Base-by-base conservation (phyloP, 192 early-diverging fungal species). In the Backusella parvicylindrica region DNA sequence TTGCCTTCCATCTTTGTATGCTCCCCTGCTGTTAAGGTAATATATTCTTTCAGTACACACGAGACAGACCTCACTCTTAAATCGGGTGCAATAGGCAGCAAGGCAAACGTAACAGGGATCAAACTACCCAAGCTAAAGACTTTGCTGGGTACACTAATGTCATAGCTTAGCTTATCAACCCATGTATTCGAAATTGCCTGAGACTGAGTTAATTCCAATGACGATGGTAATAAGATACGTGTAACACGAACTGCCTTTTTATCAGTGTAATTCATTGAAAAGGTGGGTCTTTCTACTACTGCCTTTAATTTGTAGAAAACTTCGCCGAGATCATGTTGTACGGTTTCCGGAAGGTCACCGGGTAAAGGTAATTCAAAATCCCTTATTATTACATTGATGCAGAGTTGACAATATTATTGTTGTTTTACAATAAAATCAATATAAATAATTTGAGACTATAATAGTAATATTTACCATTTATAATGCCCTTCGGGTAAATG, bases 291-390 rank as follows among this genome's bases (percentile, higher is more conserved):
- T 75, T 90, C 90, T 23, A 86, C 81, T 3, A 79, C 66, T 0
- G 89, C 90, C 40, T 84, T 84, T 35, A 92, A 70, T 21, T 66
- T 75, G 68, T 92, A 92, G 6, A 75, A 64, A 8, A 92, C 80
- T 35, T 84, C 77, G 6, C 89, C 88, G 36, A 84, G 49, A 18
- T 84, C 76, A 65, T 80, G 71, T 15, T 81, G 71, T 11, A 89
- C 75, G 0, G 88, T 86, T 73, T 92, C 90, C 8, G 90, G 89
- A 67, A 90, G 81, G 73, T 88, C 81, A 7, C 90, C 90, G 3
- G 87, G 84, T 7, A 92, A 28, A 12, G 84, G 75, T 40, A 90
- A 31, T 63, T 90, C 89, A 73, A 92, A 92, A 63, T 75, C 71
- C 79, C 79, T 81, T 33, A 33, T 30, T 26, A 35, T 71, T 6